Evolutionary conservation across 2,329 filamentous ascomycete species (phyloP), one percentile per base, ranked within the genome.

Genomic region (Tolypocladium endophyticum): DNA sequence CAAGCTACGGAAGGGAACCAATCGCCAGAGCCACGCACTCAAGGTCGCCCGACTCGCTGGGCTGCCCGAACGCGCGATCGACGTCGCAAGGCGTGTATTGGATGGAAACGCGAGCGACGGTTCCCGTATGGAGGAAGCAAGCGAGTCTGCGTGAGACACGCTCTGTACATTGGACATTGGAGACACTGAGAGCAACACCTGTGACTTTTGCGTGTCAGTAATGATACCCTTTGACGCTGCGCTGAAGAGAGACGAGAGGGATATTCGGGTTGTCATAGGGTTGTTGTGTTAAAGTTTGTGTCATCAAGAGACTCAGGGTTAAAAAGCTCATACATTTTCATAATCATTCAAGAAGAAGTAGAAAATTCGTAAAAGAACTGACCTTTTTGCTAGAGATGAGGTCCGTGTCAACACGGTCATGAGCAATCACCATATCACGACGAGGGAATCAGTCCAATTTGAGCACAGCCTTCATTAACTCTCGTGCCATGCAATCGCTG

Each of bases 1-100:
- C 76, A 88, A 82, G 65, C 74, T 99, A 73, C 83, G 84, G 59
- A 85, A 81, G 70, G 94, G 94, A 0, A 84, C 96, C 60, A 99
- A 97, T 73, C 83, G 86, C 57, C 80, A 88, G 64, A 95, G 90
- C 62, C 94, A 99, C 75, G 94, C 95, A 23, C 77, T 99, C 61
- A 97, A 97, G 70, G 94, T 99, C n/a, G 94, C 94, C 2, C 82
- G 82, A 63, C 76, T 97, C 65, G 95, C 94, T 7, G 92, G 91
- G 1, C 68, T 97, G 66, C 92, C 92, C 0, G 84, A 87, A 61
- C 77, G 80, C 53, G 90, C 88, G 4, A 84, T 97, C 59, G 74
- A 77, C 28, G 77, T 90, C 63, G 92, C 93, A 7, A 77, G 73
- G 57, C 72, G 77, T 43, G 80, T 90, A 11, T 74, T 92, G 53